phyloP scores from a whole-genome alignment of 1,284 basidiomycete genomes.

The Earliella scabrosa region DNA sequence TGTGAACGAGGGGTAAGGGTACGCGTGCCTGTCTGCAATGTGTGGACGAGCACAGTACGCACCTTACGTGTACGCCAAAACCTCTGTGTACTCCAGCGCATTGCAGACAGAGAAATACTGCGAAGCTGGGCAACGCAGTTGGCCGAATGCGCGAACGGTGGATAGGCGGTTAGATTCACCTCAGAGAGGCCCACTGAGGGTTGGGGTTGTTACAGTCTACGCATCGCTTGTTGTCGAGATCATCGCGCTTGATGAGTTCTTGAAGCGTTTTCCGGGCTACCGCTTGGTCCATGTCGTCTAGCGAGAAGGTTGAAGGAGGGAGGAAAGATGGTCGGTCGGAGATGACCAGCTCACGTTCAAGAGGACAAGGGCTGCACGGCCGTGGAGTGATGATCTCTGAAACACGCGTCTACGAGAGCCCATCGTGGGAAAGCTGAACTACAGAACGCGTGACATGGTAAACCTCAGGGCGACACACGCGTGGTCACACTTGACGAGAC shows the following conservation, averaged over 20 bases:
- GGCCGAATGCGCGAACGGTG: constrained; percentile 23
- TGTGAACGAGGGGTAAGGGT: constrained; percentile 36
- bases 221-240: constrained; percentile 77
- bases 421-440: constrained; percentile 18
- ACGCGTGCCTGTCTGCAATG: constrained; percentile 1
- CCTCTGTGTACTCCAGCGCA: constrained; percentile 91
- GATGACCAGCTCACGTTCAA: constrained; percentile 5
- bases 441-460: constrained; percentile 17
- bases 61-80: constrained; percentile 88
- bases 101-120: constrained; percentile 89
- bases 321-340: neutral
- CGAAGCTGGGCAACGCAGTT: constrained; percentile 56
- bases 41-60: constrained; percentile 7
- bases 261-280: constrained; percentile 72
- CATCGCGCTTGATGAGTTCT: constrained; percentile 75
- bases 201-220: constrained; percentile 85
- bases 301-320: constrained; percentile 1
- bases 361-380: constrained; percentile 10
- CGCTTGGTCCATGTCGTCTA: constrained; percentile 63
- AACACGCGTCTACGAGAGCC: neutral
- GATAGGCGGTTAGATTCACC: constrained; percentile 42
- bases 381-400: constrained; percentile 15
- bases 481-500: constrained; percentile 3
- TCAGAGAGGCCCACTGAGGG: constrained; percentile 90
- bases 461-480: neutral